These are phyloP conservation scores for Cymbopogon citratus DNA, from an alignment of 176 grass and related monocot species.

Conservation along the genomic window DNA sequence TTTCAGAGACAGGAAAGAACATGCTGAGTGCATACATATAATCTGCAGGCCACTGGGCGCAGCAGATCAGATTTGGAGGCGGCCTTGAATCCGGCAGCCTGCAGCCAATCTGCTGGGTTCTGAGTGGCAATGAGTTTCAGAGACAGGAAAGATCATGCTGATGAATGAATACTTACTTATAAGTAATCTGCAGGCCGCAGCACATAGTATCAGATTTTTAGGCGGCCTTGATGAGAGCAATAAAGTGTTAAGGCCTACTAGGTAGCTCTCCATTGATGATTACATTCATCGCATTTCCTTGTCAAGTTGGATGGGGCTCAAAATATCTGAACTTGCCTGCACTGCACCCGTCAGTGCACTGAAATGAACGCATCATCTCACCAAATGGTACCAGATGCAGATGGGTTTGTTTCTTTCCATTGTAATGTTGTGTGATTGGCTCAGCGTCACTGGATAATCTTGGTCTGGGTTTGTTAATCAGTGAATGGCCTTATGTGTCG, in stretches of 20 bases:
- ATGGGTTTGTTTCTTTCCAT: neutral
- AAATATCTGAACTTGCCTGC: conserved; percentile 3
- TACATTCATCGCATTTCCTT: neutral
- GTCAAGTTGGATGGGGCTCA: neutral
- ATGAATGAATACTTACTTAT: too few species aligned
- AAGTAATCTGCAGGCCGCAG: neutral
- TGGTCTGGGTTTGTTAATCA: neutral
- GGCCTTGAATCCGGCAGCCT: too few species aligned
- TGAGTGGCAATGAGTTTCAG: too few species aligned
- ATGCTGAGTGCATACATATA: neutral
- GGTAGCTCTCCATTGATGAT: neutral
- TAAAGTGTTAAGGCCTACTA: neutral
- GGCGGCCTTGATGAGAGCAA: neutral
- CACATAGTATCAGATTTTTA: neutral
- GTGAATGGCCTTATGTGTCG: conserved; percentile 22
- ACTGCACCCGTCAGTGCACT: neutral
- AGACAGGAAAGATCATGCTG: too few species aligned
- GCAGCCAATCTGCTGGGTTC: too few species aligned
- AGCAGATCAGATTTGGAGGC: neutral
- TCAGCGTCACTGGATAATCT: neutral
- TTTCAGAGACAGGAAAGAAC: neutral
- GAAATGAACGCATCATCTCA: conserved; percentile 15
- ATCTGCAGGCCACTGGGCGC: neutral
- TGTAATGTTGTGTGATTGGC: neutral
- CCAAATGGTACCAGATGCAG: conserved; percentile 4